Percentiles rank a stretch among this genome's conserved stretches.
Conservation (phyloP, 164 flowering plant species). For the Sedum album region DNA sequence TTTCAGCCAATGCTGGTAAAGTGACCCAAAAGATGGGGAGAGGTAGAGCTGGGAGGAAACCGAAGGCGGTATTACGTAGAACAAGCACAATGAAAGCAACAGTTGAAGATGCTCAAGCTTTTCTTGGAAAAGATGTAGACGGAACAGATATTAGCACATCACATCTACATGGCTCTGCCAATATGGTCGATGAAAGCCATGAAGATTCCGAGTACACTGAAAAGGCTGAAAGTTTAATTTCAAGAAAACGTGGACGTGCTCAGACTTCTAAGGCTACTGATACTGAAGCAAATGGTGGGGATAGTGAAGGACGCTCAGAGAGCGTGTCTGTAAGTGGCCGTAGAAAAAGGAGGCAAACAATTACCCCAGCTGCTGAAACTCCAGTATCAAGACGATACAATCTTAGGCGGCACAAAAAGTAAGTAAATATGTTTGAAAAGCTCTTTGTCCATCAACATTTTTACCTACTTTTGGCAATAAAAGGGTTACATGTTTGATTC, state of each 20-base stretch:
- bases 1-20: conserved; percentile 43
- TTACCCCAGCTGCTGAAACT: conserved; percentile 28
- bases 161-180: conserved; percentile 23
- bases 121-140: conserved; percentile 34
- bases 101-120: conserved; percentile 47
- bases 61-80: conserved; percentile 26
- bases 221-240: conserved; percentile 17
- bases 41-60: conserved; percentile 28
- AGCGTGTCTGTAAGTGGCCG: conserved; percentile 50
- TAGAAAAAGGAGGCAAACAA: conserved; percentile 55
- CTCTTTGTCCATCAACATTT: not conserved
- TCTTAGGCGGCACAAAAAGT: conserved; percentile 64
- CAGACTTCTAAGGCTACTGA: conserved; percentile 32
- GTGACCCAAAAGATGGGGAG: conserved; percentile 26
- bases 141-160: conserved; percentile 16
- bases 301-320: conserved; percentile 58
- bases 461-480: not conserved
- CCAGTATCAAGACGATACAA: conserved; percentile 69
- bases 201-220: conserved; percentile 23
- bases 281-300: conserved; percentile 44
- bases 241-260: conserved; percentile 41
- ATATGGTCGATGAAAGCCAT: conserved; percentile 26
- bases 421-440: conserved; percentile 18
- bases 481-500: not conserved
- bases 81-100: conserved; percentile 59